Evolutionary conservation across 2,329 filamentous ascomycete species (phyloP).

Genomic region (Epichloe typhina): DNA sequence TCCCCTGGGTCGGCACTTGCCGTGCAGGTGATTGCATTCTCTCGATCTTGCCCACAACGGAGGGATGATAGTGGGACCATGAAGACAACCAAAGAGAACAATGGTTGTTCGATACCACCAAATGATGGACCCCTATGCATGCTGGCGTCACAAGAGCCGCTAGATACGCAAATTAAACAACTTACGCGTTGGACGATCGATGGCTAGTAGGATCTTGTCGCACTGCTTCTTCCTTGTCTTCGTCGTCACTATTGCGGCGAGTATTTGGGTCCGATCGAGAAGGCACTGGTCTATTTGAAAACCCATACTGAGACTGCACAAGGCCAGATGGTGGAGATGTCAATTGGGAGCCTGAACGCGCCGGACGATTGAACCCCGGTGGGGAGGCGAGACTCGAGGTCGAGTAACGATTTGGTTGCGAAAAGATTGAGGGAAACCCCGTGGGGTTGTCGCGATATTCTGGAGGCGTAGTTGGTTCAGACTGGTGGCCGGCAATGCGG

Average conservation of each 20-base stretch:
- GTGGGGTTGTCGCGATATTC: slow-evolving; percentile 65
- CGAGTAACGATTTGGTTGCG: slow-evolving; percentile 77
- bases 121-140: not conserved
- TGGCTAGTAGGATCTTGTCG: slow-evolving; percentile 58
- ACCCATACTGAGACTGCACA: slow-evolving; percentile 44
- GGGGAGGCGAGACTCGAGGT: slow-evolving; percentile 77
- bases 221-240: slow-evolving; percentile 69
- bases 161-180: slow-evolving; percentile 18
- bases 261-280: slow-evolving; percentile 80
- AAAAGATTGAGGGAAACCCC: slow-evolving; percentile 67
- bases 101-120: not conserved
- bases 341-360: slow-evolving; percentile 65
- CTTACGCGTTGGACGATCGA: slow-evolving; percentile 67
- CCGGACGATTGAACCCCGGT: slow-evolving; percentile 61
- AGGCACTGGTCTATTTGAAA: slow-evolving; percentile 38
- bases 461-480: slow-evolving; percentile 90
- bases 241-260: slow-evolving; percentile 80
- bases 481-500: slow-evolving; percentile 59
- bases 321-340: slow-evolving; percentile 61
- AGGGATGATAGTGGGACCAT: not conserved
- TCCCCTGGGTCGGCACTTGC: not conserved
- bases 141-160: not conserved
- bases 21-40: not conserved
- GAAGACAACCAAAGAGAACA: not conserved
- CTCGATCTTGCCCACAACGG: not conserved